These are phyloP conservation scores for Microdochium bolleyi DNA, from an alignment of 2,329 filamentous ascomycete species.

Conservation along the genomic window DNA sequence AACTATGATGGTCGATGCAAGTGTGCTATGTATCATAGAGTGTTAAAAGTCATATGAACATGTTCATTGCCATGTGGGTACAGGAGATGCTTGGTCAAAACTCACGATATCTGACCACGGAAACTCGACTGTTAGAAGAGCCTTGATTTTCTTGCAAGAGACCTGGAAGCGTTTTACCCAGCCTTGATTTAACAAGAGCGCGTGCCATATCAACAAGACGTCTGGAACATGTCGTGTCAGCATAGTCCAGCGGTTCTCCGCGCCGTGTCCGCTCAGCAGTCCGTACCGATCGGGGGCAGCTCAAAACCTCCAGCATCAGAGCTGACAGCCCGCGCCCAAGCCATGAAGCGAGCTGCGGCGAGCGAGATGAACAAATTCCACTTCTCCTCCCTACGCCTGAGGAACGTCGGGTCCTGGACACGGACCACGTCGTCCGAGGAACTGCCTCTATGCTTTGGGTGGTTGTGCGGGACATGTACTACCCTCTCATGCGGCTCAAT, in stretches of 20 bases:
- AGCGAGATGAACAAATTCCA: slow-evolving; percentile 17
- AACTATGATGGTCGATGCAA: background rate
- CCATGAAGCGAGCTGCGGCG: slow-evolving; percentile 6
- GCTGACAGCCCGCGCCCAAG: background rate
- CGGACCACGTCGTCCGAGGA: slow-evolving; percentile 9
- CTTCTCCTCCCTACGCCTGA: slow-evolving; percentile 9
- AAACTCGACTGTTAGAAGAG: too few species aligned
- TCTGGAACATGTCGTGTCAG: slow-evolving; percentile 11
- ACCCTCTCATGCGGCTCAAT: slow-evolving; percentile 2
- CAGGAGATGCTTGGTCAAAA: too few species aligned
- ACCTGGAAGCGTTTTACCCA: slow-evolving; percentile 7
- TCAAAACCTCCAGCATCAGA: background rate
- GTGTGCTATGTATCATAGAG: too few species aligned
- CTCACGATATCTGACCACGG: too few species aligned
- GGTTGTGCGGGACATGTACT: background rate
- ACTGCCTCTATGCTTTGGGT: slow-evolving; percentile 6
- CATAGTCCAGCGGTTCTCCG: too few species aligned
- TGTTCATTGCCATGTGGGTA: too few species aligned
- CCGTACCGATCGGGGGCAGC: background rate
- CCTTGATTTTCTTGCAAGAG: too few species aligned
- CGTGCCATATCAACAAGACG: slow-evolving; percentile 28
- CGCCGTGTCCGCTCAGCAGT: accelerated
- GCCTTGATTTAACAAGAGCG: slow-evolving; percentile 22
- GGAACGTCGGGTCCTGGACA: slow-evolving; percentile 10
- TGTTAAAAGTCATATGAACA: too few species aligned